A percentile compares a stretch with the other conserved stretches of the same genome.
Conservation (phyloP, 306 rosid species). For the Clitoria ternatea region DNA sequence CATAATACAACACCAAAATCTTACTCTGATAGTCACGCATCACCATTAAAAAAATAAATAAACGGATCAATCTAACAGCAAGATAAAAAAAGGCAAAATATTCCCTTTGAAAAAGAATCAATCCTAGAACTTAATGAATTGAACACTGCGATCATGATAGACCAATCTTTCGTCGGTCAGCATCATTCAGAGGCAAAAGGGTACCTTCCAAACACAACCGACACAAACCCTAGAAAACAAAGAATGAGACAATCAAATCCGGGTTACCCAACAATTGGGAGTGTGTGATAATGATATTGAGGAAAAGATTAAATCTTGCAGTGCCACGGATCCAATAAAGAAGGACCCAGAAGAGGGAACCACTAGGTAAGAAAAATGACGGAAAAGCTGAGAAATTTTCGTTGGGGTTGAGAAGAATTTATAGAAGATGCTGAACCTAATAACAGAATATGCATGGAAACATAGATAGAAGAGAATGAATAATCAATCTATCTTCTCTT, state of each 20-base stretch:
- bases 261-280: background rate
- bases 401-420: constrained; percentile 19
- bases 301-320: constrained; percentile 1
- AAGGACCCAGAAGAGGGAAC: background rate
- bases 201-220: constrained; percentile 8
- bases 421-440: background rate
- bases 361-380: background rate
- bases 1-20: constrained; percentile 43
- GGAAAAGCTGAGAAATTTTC: constrained; percentile 25
- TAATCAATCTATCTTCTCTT: too few relatives aligned
- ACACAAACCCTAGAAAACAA: constrained; percentile 29
- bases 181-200: constrained; percentile 8
- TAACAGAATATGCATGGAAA: constrained; percentile 18
- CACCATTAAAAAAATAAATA: constrained; percentile 21
- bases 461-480: too few relatives aligned
- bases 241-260: constrained; percentile 15
- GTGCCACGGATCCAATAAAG: constrained; percentile 3
- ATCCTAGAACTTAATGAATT: background rate
- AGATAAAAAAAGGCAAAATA: constrained; percentile 17
- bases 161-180: constrained; percentile 16
- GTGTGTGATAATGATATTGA: background rate
- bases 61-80: constrained; percentile 1
- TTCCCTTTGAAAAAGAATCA: constrained; percentile 18
- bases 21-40: constrained; percentile 19
- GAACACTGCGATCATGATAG: constrained; percentile 16